These are phyloP conservation scores for Phytophthora meadii DNA, from an alignment of 352 stramenopile genomes.

Conservation along the genomic window DNA sequence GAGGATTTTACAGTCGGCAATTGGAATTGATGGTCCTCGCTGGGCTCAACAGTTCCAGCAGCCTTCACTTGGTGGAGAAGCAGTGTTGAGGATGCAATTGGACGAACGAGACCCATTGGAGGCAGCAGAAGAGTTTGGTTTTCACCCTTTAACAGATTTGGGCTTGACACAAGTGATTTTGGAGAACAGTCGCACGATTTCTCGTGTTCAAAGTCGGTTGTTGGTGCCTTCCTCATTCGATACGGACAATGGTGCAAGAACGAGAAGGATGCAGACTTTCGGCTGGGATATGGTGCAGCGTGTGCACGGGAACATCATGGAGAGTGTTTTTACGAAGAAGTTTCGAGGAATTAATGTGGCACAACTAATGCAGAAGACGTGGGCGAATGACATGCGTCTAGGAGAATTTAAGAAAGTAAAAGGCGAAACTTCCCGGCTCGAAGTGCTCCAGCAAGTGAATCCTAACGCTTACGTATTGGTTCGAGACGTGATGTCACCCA, in stretches of 20 bases:
- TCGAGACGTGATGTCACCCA: constrained; percentile 43
- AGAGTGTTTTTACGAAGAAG: constrained; percentile 45
- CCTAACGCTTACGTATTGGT: constrained; percentile 42
- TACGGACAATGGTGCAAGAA: constrained; percentile 15
- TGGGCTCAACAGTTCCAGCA: constrained; percentile 28
- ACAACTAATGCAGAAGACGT: constrained; percentile 42
- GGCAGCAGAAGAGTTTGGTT: constrained; percentile 37
- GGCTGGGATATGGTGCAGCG: constrained; percentile 45
- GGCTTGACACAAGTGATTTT: constrained; percentile 39
- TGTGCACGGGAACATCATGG: constrained; percentile 35
- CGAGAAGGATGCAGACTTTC: constrained; percentile 27
- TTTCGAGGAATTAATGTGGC: constrained; percentile 35
- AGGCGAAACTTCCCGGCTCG: constrained; percentile 39
- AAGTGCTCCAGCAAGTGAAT: constrained; percentile 44
- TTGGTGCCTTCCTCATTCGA: constrained; percentile 29
- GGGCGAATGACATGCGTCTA: constrained; percentile 43
- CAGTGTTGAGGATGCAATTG: constrained; percentile 16
- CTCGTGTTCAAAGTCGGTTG: constrained; percentile 29
- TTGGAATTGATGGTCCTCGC: constrained; percentile 18
- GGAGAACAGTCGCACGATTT: constrained; percentile 33
- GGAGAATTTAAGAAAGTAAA: constrained; percentile 48
- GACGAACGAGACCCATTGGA: constrained; percentile 30
- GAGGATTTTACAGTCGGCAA: constrained; percentile 35
- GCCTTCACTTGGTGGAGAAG: constrained; percentile 8
- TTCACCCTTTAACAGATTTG: constrained; percentile 29